Base-by-base conservation (phyloP, 441 rosid genomes). In the Brassica balearica region DNA sequence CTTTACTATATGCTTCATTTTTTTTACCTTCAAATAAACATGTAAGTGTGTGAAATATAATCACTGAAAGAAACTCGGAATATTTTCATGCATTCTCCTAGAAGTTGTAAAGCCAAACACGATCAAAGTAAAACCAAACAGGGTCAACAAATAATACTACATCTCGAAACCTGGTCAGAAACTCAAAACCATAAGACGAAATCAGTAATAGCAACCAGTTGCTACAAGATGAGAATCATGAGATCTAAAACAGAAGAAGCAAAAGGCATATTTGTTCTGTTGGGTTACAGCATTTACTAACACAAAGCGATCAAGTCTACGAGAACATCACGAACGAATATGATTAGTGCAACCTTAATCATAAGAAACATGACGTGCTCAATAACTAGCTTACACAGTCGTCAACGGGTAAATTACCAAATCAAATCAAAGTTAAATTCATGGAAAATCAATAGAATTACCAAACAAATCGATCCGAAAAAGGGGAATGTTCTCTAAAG, bases 1-100 rank as follows among this genome's bases (percentile, higher is more conserved):
- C 90, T 91, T 96, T 17, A 90, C 80, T 65, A 92, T 82, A 77
- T 96, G 97, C 97, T 92, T 96, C 97, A 91, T 96, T 69, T 74
- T 74, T 66, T 14, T 48, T n/a, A 4, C 76, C 65, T 65, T 41
- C 2, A 67, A 22, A 0, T 4, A 65, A 12, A 65, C 27, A 25
- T 25, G 27, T 0, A 25, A 29, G 34, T 4, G 34, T 29, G 34
- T 29, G 34, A 29, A 29, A 5, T 29, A 29, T 29, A 29, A 5
- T 5, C 34, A 29, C 34, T 29, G 34, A 29, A 29, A 29, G 34
- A 29, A 29, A 29, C 34, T 29, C 34, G 0, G 34, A 29, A 29
- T 29, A 29, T 29, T 29, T 29, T 29, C 34, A 29, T 29, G 34
- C 34, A 29, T 29, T 29, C 34, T 29, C 34, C 34, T 29, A 29